Evolutionary conservation across 179 eudicot species (phyloP).

Genomic region (Silene vulgaris): DNA sequence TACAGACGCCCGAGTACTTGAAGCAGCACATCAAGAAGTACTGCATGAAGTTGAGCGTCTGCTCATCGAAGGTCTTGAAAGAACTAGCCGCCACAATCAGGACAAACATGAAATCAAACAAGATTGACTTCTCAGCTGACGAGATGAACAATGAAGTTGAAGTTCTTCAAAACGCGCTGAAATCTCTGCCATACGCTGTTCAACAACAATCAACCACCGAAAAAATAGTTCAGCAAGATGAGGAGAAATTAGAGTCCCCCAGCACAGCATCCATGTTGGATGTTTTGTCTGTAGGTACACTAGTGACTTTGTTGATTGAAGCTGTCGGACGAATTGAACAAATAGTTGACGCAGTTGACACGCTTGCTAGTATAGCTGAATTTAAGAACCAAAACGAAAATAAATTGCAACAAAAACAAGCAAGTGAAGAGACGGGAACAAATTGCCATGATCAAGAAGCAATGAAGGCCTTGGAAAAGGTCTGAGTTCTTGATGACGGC

Average conservation of each 20-base stretch:
- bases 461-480: constrained; percentile 34
- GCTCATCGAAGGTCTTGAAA: constrained; percentile 54
- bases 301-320: constrained; percentile 60
- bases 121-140: constrained; percentile 32
- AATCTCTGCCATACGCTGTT: constrained; percentile 41
- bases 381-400: constrained; percentile 37
- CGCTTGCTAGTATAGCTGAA: constrained; percentile 50
- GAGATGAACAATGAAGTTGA: constrained; percentile 63
- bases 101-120: constrained; percentile 49
- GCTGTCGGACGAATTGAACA: constrained; percentile 55
- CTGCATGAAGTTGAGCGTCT: constrained; percentile 46
- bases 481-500: constrained; percentile 37
- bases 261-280: constrained; percentile 37
- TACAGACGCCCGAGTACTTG: constrained; percentile 53
- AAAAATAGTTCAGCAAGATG: constrained; percentile 9
- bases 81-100: constrained; percentile 44
- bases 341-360: constrained; percentile 43
- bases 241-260: constrained; percentile 19
- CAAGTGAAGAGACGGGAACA: constrained; percentile 17
- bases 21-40: constrained; percentile 43
- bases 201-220: constrained; percentile 8
- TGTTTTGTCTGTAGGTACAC: constrained; percentile 59
- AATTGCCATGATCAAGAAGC: constrained; percentile 31
- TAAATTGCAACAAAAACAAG: constrained; percentile 30
- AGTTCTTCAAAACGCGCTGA: constrained; percentile 54